A percentile compares a stretch with the other conserved stretches of the same genome.
These are phyloP conservation scores for Beauveria sp. DNA, from an alignment of 2,329 filamentous ascomycete species.

Conservation along the genomic window DNA sequence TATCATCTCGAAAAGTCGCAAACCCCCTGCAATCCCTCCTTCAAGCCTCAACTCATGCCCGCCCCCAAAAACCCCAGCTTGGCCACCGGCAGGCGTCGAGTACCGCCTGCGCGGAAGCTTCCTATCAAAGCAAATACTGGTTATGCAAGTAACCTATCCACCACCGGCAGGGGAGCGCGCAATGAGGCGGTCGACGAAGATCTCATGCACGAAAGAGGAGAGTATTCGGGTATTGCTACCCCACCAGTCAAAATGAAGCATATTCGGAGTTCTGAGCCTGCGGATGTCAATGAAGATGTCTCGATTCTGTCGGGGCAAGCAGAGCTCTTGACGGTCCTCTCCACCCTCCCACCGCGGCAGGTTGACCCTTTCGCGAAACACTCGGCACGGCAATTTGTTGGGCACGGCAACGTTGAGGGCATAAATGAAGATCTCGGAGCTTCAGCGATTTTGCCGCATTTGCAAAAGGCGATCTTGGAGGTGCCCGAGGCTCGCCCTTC, in stretches of 20 bases:
- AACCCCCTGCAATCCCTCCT: constrained; percentile 44
- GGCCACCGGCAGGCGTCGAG: not conserved
- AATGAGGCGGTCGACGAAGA: not conserved
- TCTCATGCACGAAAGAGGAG: not conserved
- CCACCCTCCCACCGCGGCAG: not conserved
- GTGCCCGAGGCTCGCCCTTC: not conserved
- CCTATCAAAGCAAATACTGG: not conserved
- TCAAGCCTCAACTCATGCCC: constrained; percentile 15
- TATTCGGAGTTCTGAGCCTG: constrained; percentile 4
- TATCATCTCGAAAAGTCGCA: constrained; percentile 51
- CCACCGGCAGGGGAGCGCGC: not conserved
- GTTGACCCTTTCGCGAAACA: constrained; percentile 6
- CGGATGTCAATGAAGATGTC: not conserved
- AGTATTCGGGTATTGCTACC: not conserved
- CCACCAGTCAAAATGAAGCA: not conserved
- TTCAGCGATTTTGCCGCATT: not conserved
- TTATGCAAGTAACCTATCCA: not conserved
- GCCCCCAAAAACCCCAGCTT: constrained; percentile 14
- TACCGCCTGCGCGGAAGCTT: not conserved
- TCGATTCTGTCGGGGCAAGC: constrained; percentile 3
- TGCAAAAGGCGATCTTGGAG: not conserved
- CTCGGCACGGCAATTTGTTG: not conserved
- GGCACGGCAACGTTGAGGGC: not conserved
- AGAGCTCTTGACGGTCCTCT: not conserved
- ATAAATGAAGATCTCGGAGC: not conserved